Percentiles rank a stretch among this genome's conserved stretches.
phyloP scores from a whole-genome alignment of 2,329 filamentous ascomycete genomes.

The Epichloe hybrida region DNA sequence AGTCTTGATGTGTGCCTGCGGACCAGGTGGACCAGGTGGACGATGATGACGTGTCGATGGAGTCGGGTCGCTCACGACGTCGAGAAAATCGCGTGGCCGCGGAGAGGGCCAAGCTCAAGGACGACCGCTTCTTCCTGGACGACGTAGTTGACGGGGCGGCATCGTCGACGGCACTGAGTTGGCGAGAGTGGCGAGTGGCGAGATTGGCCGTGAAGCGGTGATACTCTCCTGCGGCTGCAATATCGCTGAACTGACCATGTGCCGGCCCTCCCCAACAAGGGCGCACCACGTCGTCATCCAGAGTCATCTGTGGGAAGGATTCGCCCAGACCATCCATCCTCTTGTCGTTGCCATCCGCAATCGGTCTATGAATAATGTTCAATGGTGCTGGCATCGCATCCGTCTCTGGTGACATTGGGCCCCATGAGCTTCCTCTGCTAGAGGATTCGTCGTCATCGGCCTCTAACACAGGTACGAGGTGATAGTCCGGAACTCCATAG shows the following conservation, averaged over 20 bases:
- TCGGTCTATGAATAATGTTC: constrained; percentile 1
- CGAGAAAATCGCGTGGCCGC: constrained; percentile 16
- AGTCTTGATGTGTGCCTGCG: neutral
- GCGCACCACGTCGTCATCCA: constrained; percentile 4
- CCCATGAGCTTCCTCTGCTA: constrained; percentile 12
- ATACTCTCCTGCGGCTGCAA: constrained; percentile 20
- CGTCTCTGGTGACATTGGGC: constrained; percentile 8
- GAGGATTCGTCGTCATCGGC: constrained; percentile 8
- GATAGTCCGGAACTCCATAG: constrained; percentile 1
- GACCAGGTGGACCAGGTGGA: neutral
- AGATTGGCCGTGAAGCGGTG: constrained; percentile 21
- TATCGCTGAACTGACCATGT: constrained; percentile 18
- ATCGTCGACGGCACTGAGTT: neutral
- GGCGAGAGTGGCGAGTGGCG: constrained; percentile 10
- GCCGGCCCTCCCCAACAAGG: constrained; percentile 10
- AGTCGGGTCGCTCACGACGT: constrained; percentile 11
- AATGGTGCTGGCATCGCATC: constrained; percentile 5
- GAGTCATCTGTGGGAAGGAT: neutral
- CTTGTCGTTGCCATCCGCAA: constrained; percentile 3
- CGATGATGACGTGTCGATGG: constrained; percentile 5
- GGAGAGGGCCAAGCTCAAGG: constrained; percentile 13
- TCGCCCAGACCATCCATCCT: constrained; percentile 1
- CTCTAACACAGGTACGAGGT: constrained; percentile 9
- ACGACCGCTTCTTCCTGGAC: constrained; percentile 7
- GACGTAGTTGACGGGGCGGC: neutral